Percentiles rank a stretch among this genome's conserved stretches.
Conservation (phyloP, 2,329 filamentous ascomycete genomes). For the Aspergillus costaricaensis region DNA sequence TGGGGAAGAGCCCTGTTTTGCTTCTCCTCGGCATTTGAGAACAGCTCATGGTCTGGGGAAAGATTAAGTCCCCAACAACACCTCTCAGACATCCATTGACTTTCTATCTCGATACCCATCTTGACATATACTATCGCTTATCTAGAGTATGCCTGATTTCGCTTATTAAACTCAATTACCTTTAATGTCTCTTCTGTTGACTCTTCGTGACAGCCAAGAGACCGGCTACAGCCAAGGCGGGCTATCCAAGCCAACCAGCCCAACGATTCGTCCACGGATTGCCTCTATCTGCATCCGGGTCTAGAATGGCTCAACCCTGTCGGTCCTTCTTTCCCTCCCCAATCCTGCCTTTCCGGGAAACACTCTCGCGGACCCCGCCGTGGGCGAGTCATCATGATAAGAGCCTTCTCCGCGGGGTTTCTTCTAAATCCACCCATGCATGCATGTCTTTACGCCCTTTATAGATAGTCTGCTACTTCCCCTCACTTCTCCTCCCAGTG, state of each 20-base stretch:
- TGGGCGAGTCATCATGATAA: conserved; percentile 15
- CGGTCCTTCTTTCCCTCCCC: not conserved
- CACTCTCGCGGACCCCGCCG: conserved; percentile 1
- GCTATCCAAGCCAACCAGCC: too few relatives aligned
- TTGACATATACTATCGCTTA: too few relatives aligned
- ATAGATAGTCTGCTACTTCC: not conserved
- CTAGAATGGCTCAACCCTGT: not conserved
- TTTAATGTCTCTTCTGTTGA: too few relatives aligned
- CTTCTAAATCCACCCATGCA: not conserved
- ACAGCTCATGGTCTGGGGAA: too few relatives aligned
- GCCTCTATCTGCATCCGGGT: not conserved
- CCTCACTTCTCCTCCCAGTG: not conserved
- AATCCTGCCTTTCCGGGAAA: not conserved
- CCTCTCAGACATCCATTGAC: too few relatives aligned
- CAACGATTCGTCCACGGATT: not conserved
- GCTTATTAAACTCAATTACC: too few relatives aligned
- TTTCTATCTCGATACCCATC: too few relatives aligned
- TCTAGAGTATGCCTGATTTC: too few relatives aligned
- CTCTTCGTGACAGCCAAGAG: not conserved
- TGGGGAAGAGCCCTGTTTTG: too few relatives aligned
- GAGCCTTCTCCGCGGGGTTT: conserved; percentile 3
- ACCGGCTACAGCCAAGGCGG: too few relatives aligned
- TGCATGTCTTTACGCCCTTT: not conserved
- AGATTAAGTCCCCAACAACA: too few relatives aligned
- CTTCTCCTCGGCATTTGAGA: too few relatives aligned